Conservation (phyloP, 345 rosid species). For the Lenwebbia sp. region DNA sequence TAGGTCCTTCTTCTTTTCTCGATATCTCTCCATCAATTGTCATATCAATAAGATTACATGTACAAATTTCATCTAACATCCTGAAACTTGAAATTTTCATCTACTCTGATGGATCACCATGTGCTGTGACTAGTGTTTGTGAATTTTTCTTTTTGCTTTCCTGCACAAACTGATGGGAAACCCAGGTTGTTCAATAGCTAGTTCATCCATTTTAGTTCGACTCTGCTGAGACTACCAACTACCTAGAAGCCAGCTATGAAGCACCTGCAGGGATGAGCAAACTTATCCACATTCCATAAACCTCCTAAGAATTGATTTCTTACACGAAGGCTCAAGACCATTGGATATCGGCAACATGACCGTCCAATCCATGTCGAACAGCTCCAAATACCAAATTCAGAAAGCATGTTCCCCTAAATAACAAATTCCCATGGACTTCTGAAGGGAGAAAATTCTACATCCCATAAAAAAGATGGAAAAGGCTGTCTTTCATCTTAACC, state of each 20-base stretch:
- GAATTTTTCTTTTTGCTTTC: no score
- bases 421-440: neutral
- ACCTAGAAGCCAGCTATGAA: slow-evolving; percentile 21
- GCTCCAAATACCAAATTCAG: no score
- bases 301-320: neutral
- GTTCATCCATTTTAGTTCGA: slow-evolving; percentile 26
- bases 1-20: no score
- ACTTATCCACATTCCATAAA: slow-evolving; percentile 27
- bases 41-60: no score
- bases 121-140: no score
- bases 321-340: no score
- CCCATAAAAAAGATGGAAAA: neutral
- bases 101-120: no score
- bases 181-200: neutral
- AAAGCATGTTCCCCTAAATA: neutral
- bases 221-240: slow-evolving; percentile 4
- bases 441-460: neutral
- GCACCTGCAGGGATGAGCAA: slow-evolving; percentile 41
- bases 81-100: no score
- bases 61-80: no score
- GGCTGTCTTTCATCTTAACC: neutral
- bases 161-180: slow-evolving; percentile 2
- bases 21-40: no score
- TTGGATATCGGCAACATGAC: neutral
- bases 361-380: neutral